Evolutionary conservation across 495 filamentous ascomycete genomes (phyloP), one percentile per base, ranked within the genome.

Genomic region (Copromyces sp.): DNA sequence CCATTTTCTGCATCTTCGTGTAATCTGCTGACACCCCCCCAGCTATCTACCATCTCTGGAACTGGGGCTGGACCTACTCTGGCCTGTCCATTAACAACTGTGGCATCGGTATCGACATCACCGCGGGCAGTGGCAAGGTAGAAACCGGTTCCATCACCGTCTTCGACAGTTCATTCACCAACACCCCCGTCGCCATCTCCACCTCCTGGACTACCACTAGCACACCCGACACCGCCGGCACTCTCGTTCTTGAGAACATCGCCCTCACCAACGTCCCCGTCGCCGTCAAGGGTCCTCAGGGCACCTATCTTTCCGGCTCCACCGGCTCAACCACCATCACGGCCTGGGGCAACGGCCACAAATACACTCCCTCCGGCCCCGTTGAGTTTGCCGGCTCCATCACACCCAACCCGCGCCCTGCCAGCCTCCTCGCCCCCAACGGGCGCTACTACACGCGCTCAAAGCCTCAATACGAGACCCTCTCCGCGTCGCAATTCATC

Each of bases 161-260:
- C 12, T 86, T 94, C 41, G 94, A 98, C 81, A 93, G 90, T 79
- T 87, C 81, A 14, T 88, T 97, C 74, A 90, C 84, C 73, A 90
- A 92, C 80, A 91, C 89, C 9, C 85, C 86, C 4, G 86, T 88
- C 39, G 93, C 88, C 77, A 86, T 97, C 59, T 83, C 88, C 37
- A 95, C 92, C 37, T 87, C 86, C 6, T 92, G 87, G 83, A 77
- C 83, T 11, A 75, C 85, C 2, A 81, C 81, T 59, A 84, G 86
- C 0, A 81, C 81, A 12, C 85, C 82, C 3, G 82, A 80, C 41
- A 86, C 86, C 0, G 89, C 83, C 41, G 85, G 85, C 5, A 84
- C 86, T 38, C 76, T 88, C 42, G 81, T 86, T 35, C 76, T 89
- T 29, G 91, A 94, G 79, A 97, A 97, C 75, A 85, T 94, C 37